Evolutionary conservation across 2,329 filamentous ascomycete species (phyloP).

Genomic region (Ceratocystis albifundus): DNA sequence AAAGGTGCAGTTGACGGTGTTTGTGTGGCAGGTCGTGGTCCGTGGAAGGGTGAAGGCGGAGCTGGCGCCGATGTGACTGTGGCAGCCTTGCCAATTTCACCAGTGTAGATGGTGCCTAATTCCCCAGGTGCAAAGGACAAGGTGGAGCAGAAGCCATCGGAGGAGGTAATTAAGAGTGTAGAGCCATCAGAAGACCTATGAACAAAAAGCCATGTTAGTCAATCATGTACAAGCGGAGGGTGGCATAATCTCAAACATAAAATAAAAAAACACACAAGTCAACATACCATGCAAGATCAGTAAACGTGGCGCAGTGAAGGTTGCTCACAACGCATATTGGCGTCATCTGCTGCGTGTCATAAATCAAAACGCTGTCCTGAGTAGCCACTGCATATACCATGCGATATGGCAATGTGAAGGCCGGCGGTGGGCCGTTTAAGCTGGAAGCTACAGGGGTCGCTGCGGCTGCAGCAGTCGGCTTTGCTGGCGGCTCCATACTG

Average conservation of each 20-base stretch:
- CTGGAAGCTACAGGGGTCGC: conserved; percentile 35
- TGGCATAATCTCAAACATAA: not conserved
- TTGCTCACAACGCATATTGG: conserved; percentile 94
- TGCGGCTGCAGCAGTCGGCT: conserved; percentile 31
- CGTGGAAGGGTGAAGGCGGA: conserved; percentile 47
- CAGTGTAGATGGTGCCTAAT: conserved; percentile 68
- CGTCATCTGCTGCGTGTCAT: conserved; percentile 93
- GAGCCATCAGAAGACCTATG: conserved; percentile 40
- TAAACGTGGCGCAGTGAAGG: conserved; percentile 93
- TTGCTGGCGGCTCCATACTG: conserved; percentile 75
- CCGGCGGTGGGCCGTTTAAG: conserved; percentile 51
- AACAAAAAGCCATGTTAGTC: not conserved
- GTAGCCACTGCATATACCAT: conserved; percentile 96
- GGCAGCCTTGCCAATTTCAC: conserved; percentile 56
- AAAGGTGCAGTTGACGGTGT: conserved; percentile 67
- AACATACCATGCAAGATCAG: conserved; percentile 81
- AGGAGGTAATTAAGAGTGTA: conserved; percentile 81
- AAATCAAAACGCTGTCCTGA: conserved; percentile 85
- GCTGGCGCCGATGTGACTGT: conserved; percentile 59
- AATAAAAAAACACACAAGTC: not conserved
- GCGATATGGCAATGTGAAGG: conserved; percentile 79
- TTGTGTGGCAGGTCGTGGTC: conserved; percentile 48
- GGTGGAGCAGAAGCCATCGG: conserved; percentile 92
- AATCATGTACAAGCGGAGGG: not conserved
- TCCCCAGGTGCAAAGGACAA: conserved; percentile 76